Conservation (phyloP, 768 basidiomycete genomes). For the Termitomyces sp. region DNA sequence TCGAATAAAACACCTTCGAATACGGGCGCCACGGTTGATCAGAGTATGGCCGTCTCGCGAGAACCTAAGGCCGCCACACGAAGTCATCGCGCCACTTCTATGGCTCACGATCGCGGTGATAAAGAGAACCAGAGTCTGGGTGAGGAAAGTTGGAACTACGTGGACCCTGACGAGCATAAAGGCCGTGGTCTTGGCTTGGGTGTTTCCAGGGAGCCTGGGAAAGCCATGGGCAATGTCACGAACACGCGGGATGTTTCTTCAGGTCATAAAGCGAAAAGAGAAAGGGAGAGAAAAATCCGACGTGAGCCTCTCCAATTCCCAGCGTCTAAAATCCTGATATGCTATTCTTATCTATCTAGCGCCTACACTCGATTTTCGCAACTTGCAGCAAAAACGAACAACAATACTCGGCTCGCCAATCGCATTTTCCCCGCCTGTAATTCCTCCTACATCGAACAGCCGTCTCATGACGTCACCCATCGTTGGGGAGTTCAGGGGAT, state of each 20-base stretch:
- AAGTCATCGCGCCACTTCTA: constrained; percentile 10
- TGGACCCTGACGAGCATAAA: constrained; percentile 26
- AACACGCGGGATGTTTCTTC: constrained; percentile 22
- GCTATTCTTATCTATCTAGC: constrained; percentile 27
- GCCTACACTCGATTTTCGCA: constrained; percentile 49
- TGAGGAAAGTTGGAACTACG: constrained; percentile 35
- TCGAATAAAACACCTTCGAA: background rate
- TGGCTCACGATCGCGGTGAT: constrained; percentile 19
- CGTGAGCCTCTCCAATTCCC: constrained; percentile 36
- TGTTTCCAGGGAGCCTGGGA: constrained; percentile 32
- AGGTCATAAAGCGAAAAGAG: constrained; percentile 31
- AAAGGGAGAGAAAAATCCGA: constrained; percentile 43
- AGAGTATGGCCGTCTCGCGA: background rate
- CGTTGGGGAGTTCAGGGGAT: constrained; percentile 81
- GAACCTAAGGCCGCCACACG: background rate
- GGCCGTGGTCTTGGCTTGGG: constrained; percentile 27
- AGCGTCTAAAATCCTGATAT: constrained; percentile 1
- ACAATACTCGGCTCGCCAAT: constrained; percentile 46
- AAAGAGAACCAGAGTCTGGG: constrained; percentile 38
- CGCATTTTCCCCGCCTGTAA: constrained; percentile 33
- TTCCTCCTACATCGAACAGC: constrained; percentile 27
- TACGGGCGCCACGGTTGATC: background rate
- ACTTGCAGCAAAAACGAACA: constrained; percentile 41
- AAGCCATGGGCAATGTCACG: constrained; percentile 49
- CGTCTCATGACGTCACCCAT: constrained; percentile 57